These are phyloP conservation scores for Chaetomiaceae sp. DNA, from an alignment of 2,329 filamentous ascomycete genomes.

Conservation along the genomic window DNA sequence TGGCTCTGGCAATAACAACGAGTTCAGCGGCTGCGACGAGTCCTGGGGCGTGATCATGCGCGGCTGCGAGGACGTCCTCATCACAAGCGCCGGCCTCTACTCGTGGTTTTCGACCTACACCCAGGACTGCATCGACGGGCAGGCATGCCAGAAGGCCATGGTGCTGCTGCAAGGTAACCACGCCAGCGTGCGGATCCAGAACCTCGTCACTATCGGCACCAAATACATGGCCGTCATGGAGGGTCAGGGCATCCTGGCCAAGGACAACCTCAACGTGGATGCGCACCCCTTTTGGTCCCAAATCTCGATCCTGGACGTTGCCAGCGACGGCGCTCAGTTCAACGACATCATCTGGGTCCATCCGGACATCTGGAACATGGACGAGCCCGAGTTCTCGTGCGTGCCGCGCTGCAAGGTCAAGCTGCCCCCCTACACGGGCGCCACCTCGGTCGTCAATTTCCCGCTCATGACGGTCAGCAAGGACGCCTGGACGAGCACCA, in stretches of 20 bases:
- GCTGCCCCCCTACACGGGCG: conserved; percentile 28
- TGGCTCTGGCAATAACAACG: background rate
- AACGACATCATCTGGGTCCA: conserved; percentile 27
- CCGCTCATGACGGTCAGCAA: conserved; percentile 30
- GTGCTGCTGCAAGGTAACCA: conserved; percentile 11
- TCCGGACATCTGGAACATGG: conserved; percentile 31
- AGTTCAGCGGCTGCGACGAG: conserved; percentile 6
- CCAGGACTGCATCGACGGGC: conserved; percentile 15
- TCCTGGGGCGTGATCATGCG: conserved; percentile 18
- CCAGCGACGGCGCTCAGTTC: conserved; percentile 14
- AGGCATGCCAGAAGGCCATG: conserved; percentile 18
- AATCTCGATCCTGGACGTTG: conserved; percentile 27
- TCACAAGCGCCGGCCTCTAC: conserved; percentile 16
- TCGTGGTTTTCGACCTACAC: conserved; percentile 17
- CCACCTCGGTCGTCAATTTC: conserved; percentile 28
- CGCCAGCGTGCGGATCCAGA: conserved; percentile 14
- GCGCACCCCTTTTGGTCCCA: conserved; percentile 18
- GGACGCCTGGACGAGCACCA: conserved; percentile 30
- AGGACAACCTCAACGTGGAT: conserved; percentile 13
- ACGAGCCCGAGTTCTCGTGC: conserved; percentile 29
- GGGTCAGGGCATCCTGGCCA: conserved; percentile 10
- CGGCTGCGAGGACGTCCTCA: conserved; percentile 5
- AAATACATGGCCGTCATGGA: conserved; percentile 11
- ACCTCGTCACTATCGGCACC: conserved; percentile 21
- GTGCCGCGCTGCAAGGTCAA: conserved; percentile 27